These are phyloP conservation scores for Pterocarpus santalinus DNA, from an alignment of 306 rosid genomes.

Conservation along the genomic window DNA sequence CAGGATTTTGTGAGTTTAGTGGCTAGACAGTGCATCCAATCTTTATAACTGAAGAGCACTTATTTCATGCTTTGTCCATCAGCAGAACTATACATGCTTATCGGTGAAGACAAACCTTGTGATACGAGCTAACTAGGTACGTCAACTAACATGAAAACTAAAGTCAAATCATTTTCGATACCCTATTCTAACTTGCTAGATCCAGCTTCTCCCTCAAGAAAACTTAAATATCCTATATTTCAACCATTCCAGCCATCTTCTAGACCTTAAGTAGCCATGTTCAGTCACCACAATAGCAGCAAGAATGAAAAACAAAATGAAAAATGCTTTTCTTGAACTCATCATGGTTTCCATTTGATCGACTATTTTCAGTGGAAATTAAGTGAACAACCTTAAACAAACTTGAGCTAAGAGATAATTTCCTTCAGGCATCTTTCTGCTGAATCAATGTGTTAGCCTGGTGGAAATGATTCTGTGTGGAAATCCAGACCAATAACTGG, in stretches of 20 bases:
- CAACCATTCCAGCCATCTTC: slow-evolving; percentile 9
- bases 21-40: slow-evolving; percentile 25
- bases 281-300: neutral
- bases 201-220: neutral
- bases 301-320: neutral
- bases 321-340: neutral
- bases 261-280: neutral
- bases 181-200: slow-evolving; percentile 14
- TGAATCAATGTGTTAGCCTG: neutral
- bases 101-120: neutral
- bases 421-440: slow-evolving; percentile 18
- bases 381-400: neutral
- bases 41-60: neutral
- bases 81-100: slow-evolving; percentile 3
- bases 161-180: neutral
- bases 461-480: neutral
- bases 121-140: slow-evolving; percentile 2
- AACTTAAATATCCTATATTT: neutral
- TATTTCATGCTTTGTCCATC: slow-evolving; percentile 16
- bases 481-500: neutral
- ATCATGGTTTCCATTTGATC: neutral
- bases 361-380: neutral
- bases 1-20: slow-evolving; percentile 13
- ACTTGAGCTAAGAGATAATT: neutral
- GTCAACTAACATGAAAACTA: neutral